Percentiles rank a stretch among this genome's conserved stretches.
Evolutionary conservation across 2,329 filamentous ascomycete species (phyloP).

Genomic region (Alternaria gaisen): DNA sequence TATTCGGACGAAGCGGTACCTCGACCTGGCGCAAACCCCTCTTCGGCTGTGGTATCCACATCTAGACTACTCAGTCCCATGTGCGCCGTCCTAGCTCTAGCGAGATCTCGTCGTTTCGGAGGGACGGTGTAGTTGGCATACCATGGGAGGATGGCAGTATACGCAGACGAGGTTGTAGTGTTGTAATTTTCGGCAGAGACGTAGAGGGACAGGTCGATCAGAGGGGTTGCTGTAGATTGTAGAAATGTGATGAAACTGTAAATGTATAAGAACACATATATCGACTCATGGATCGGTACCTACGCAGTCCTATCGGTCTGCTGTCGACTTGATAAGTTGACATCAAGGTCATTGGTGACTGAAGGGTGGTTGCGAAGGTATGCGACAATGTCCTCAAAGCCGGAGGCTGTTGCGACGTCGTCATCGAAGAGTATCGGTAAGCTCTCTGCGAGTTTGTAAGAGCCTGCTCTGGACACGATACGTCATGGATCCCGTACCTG

Average conservation of each 20-base stretch:
- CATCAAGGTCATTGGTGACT: slow-evolving; percentile 41
- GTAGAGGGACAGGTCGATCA: slow-evolving; percentile 88
- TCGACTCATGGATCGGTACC: neutral
- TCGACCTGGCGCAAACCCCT: slow-evolving; percentile 40
- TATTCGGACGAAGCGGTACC: slow-evolving; percentile 46
- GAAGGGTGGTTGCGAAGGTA: slow-evolving; percentile 58
- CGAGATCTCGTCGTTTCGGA: slow-evolving; percentile 73
- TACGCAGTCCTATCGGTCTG: slow-evolving; percentile 55
- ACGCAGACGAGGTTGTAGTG: slow-evolving; percentile 78
- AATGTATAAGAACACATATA: neutral
- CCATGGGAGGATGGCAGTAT: slow-evolving; percentile 81
- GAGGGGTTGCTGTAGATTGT: slow-evolving; percentile 74
- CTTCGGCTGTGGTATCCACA: slow-evolving; percentile 53
- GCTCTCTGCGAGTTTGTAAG: slow-evolving; percentile 55
- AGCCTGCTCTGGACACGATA: neutral
- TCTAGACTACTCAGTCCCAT: slow-evolving; percentile 59
- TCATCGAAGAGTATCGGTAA: slow-evolving; percentile 67
- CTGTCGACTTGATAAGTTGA: slow-evolving; percentile 40
- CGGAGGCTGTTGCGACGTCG: slow-evolving; percentile 62
- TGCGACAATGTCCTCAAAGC: slow-evolving; percentile 68
- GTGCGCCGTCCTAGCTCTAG: slow-evolving; percentile 70
- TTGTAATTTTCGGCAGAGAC: slow-evolving; percentile 90
- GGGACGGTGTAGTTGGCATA: slow-evolving; percentile 89
- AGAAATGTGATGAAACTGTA: slow-evolving; percentile 70
- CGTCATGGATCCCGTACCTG: slow-evolving; percentile 48